phyloP scores from a whole-genome alignment of 495 filamentous ascomycete species.

The Penicillium verhagenii region DNA sequence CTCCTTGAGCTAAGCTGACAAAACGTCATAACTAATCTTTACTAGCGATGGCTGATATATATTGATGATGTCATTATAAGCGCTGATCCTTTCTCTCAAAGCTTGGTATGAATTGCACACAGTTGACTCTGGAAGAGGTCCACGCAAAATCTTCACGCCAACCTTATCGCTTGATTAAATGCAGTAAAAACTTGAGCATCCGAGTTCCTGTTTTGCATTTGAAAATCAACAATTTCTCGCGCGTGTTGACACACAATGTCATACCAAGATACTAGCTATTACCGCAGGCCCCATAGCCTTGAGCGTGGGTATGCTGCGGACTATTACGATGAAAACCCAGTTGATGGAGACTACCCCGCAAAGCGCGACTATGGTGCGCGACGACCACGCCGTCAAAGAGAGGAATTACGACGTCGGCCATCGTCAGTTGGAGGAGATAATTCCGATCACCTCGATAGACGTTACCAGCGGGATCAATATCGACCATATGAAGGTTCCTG shows the following conservation, averaged over 20 bases:
- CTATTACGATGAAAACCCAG: slow-evolving; percentile 7
- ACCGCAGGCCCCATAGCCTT: not conserved
- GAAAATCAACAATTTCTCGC: not conserved
- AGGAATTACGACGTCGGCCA: slow-evolving; percentile 8
- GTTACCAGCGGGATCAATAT: not conserved
- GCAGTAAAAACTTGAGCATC: not conserved
- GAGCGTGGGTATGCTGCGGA: slow-evolving; percentile 6
- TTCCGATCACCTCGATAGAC: slow-evolving; percentile 1
- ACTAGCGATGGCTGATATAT: slow-evolving; percentile 7
- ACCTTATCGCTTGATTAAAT: not conserved
- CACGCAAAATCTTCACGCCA: not conserved
- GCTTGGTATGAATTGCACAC: not conserved
- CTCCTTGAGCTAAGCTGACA: not conserved
- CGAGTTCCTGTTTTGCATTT: not conserved
- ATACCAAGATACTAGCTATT: not conserved
- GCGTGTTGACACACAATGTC: not conserved
- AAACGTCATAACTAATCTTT: not conserved
- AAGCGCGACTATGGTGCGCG: slow-evolving; percentile 4
- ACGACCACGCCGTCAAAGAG: slow-evolving; percentile 4
- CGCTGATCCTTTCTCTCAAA: not conserved
- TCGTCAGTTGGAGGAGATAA: slow-evolving; percentile 5
- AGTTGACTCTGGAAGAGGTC: not conserved
- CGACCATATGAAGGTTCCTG: not conserved
- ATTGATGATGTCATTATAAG: not conserved
- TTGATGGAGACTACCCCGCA: not conserved